Evolutionary conservation across 208 protist species (phyloP), one percentile per base, ranked within the genome.

Genomic region (Leishmania major): DNA sequence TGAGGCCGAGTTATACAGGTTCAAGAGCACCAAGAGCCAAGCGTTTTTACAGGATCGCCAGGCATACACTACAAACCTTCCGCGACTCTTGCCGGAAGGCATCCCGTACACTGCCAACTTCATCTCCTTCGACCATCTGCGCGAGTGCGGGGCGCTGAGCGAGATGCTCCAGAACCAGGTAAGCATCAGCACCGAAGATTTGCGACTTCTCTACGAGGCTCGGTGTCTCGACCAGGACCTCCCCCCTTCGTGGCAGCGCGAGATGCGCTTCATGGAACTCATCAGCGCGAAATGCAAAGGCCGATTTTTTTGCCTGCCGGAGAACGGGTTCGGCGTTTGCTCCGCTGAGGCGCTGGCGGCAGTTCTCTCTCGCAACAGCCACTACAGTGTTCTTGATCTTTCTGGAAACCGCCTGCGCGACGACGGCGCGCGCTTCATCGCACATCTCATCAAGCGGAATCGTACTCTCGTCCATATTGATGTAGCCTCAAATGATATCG

Each of bases 181-280:
- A 2, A 91, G 87, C 80, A 90, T 98, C 60, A 92, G 89, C 47
- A 77, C 90, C 3, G 89, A 93, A 1, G 93, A 98, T 62, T 88
- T 98, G n/a, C 89, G 84, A 2, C 75, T 96, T 2, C 84, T 98
- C 0, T 98, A 97, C 86, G 88, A 92, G 75, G 88, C 93, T 66
- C 97, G 97, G 79, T 98, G 96, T 79, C 64, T 95, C 3, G 96
- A 98, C 78, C 95, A 98, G 78, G 82, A 74, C 35, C 79, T 98
- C n/a, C 69, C 86, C 10, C 91, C 93, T 0, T 92, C 92, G 6
- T 97, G 94, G 92, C 89, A 98, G 86, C 86, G 96, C 7, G 92
- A 98, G 86, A 90, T 95, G 84, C 89, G 95, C 37, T 98, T 98
- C 84, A 96, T 98, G 90, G 94, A 98, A 74, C 88, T 98, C 31